Conservation (phyloP, 148 eudicot genomes). For the Arctostaphylos glauca region DNA sequence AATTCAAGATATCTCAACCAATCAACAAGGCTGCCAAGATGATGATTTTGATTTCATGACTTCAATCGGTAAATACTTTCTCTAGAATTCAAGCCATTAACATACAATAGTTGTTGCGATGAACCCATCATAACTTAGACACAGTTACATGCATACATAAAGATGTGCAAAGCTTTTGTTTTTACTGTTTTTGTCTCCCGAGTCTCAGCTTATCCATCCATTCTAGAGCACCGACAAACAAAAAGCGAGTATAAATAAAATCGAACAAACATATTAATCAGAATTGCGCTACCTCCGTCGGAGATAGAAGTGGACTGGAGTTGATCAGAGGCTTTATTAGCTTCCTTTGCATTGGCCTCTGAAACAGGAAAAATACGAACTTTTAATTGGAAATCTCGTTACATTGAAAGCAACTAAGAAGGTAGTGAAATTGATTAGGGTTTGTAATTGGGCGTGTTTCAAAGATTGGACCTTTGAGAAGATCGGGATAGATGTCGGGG, state of each 20-base stretch:
- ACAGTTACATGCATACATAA: neutral
- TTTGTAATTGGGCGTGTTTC: neutral
- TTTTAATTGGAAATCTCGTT: neutral
- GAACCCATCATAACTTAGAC: neutral
- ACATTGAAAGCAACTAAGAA: neutral
- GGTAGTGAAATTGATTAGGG: neutral
- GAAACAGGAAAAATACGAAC: slow-evolving; percentile 16
- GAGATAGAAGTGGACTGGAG: slow-evolving; percentile 70
- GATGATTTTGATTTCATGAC: neutral
- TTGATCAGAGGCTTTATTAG: slow-evolving; percentile 70
- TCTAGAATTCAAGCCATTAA: neutral
- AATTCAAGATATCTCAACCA: neutral
- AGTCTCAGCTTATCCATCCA: neutral
- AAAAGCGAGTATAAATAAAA: neutral
- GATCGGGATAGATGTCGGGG: slow-evolving; percentile 71
- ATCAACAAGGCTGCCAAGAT: neutral
- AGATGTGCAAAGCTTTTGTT: neutral
- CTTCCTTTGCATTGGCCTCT: slow-evolving; percentile 48
- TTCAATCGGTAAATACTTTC: neutral
- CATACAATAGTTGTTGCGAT: neutral
- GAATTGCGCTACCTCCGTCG: slow-evolving; percentile 31
- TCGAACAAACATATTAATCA: neutral
- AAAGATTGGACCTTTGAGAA: slow-evolving; percentile 48
- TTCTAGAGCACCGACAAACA: neutral
- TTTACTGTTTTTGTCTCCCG: neutral